Base-by-base conservation (phyloP, 345 rosid genomes). In the Dipteronia dyeriana region DNA sequence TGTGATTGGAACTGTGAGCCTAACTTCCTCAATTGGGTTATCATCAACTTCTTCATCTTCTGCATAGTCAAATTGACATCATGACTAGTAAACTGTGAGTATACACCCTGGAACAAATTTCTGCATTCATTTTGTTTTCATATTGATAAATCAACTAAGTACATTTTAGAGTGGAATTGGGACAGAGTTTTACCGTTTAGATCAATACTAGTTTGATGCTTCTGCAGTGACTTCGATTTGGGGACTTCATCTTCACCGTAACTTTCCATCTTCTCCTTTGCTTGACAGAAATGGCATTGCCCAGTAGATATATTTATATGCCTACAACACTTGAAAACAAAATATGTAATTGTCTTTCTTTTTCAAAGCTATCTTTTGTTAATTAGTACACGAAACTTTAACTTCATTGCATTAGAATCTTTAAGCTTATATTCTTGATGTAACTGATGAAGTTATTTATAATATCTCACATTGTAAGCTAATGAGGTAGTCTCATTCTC, bases 1-100 rank as follows among this genome's bases (percentile, higher is more conserved):
- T 0, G 78, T 75, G 70, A 70, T 78, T 0, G 90, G 87, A 49
- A 87, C 85, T 1, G 83, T 80, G 4, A 86, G 82, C 79, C 85
- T 79, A 12, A 83, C 86, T 76, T 85, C 62, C 68, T 79, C 87
- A 0, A 83, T 76, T 3, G 89, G 89, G 69, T 59, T 66, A 53
- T 84, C 84, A n/a, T 82, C 25, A 41, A 68, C 73, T 68, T 74
- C 78, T 20, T 59, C 51, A 26, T 22, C 70, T 63, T 23, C 45
- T 60, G 56, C 56, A 59, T 22, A 9, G 9, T 59, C 63, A 59
- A 59, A 59, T 59, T 59, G 25, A 8, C 10, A 59, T n/a, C 63
- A 59, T 20, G 63, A 59, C 22, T 7, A 19, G 63, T 20, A 59
- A 59, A 16, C 8, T 59, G 63, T 59, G 63, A 59, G 63, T 59